Base-by-base conservation (phyloP, 306 rosid species). In the Cicer arietinum region DNA sequence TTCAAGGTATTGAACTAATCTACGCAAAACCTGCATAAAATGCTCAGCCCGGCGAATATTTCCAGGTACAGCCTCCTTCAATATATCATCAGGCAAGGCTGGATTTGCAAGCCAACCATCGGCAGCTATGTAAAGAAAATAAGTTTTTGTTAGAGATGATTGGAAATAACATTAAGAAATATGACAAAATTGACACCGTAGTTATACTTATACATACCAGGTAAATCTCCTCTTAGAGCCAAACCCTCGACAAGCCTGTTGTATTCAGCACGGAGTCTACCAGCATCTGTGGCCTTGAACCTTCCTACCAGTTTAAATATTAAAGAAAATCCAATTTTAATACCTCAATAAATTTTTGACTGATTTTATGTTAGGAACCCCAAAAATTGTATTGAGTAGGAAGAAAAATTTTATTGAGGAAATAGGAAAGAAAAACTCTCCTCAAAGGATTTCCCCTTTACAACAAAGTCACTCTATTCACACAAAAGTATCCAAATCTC, bases 1-100 rank as follows among this genome's bases (percentile, higher is more conserved):
- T 80, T 94, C 98, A 44, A 91, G 83, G 84, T 90, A 92, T 57
- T 94, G 94, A 83, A 94, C 97, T 83, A 89, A 81, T 86, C 97
- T 90, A 71, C 85, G 90, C 51, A 94, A 79, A 39, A 91, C 96
- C 67, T 86, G 96, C 82, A 94, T 35, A 78, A 94, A 94, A 85
- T 90, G 93, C 73, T 94, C 98, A 4, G 95, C 97, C 77, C 85
- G 88, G 12, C 98, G 94, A 77, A 94, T 91, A 83, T 94, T 94
- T 79, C 98, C 98, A 13, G 98, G 98, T 70, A 91, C 98, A 18
- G 97, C 98, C 89, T 94, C 98, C 83, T 91, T 90, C 73, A 91
- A 67, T 85, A 94, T 94, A 86, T 94, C 96, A 54, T 90, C 98
- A 50, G 98, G 98, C 79, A 94, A 81, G 40, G 94, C 94, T 25